Conservation (phyloP, 148 eudicot genomes). For the Rhododendron molle region DNA sequence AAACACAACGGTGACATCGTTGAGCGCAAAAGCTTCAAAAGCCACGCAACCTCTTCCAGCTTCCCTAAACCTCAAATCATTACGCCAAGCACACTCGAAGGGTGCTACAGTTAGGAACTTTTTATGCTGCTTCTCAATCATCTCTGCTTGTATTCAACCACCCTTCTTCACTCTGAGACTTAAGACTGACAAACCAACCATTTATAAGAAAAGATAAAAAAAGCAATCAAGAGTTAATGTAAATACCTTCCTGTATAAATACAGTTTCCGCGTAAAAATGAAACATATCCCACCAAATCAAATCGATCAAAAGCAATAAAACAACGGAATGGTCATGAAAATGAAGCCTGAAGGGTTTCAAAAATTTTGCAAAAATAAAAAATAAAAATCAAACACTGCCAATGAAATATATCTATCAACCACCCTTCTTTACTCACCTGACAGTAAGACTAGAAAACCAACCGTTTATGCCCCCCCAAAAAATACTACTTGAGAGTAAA, state of each 20-base stretch:
- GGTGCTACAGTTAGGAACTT: slow-evolving; percentile 90
- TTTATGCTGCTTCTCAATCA: slow-evolving; percentile 59
- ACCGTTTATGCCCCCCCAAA: background rate
- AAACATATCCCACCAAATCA: background rate
- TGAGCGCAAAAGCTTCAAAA: slow-evolving; percentile 88
- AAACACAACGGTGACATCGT: slow-evolving; percentile 88
- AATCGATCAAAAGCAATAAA: background rate
- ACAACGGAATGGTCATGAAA: background rate
- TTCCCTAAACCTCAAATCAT: slow-evolving; percentile 76
- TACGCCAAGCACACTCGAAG: slow-evolving; percentile 90
- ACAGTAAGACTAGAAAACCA: background rate
- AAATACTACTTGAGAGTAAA: background rate
- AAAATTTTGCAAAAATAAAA: background rate
- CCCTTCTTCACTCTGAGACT: slow-evolving; percentile 9
- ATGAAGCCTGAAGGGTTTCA: background rate
- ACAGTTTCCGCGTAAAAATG: background rate
- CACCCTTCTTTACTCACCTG: background rate
- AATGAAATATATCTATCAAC: background rate
- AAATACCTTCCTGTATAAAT: background rate
- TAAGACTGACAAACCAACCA: background rate
- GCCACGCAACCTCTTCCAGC: slow-evolving; percentile 95
- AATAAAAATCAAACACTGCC: background rate
- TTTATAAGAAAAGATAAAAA: background rate
- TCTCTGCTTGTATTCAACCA: slow-evolving; percentile 16
- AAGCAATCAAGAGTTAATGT: background rate